Evolutionary conservation across 371 early-diverging fungal genomes (phyloP), one percentile per base, ranked within the genome.

Genomic region (Mucor saturninus): DNA sequence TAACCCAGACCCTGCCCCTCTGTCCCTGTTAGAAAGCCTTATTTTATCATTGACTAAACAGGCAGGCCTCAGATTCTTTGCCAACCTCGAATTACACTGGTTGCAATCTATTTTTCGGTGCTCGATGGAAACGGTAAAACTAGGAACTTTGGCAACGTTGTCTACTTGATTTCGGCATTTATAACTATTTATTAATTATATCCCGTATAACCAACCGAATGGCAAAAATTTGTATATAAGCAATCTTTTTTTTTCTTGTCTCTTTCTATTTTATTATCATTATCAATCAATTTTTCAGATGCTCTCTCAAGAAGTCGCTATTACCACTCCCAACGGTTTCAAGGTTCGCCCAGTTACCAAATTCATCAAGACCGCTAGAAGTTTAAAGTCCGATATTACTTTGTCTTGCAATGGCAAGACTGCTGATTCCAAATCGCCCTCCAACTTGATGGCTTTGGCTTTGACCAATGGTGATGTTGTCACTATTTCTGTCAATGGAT

Each of bases 281-380:
- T 40, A 40, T 40, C 40, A 40, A 11, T 40, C 8, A 40, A 40
- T 21, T 21, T 21, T 21, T 21, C 21, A 48, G 21, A 57, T 57
- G 58, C 15, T 57, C 37, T 57, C 58, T 57, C 46, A 57, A 48
- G 48, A 57, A 48, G 58, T 57, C 9, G 58, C 48, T 57, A 57
- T 57, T 13, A 4, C 2, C 21, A 57, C 58, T 8, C 58, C 58
- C 26, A 57, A 57, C 15, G 58, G 58, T 26, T 57, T 57, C 58
- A 57, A 57, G 38, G 32, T 57, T 48, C 48, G 46, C 38, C 58
- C 58, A 2, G 58, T 57, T 9, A 48, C 58, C n/a, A 57, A 57
- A 13, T 57, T 45, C 26, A 58, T 58, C 48, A 58, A 58, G 29
- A 38, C 59, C 2, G 48, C 49, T 7, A 48, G 59, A 49, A 37